Conservation (phyloP, 768 basidiomycete genomes). For the Hortiboletus flavorubellus region DNA sequence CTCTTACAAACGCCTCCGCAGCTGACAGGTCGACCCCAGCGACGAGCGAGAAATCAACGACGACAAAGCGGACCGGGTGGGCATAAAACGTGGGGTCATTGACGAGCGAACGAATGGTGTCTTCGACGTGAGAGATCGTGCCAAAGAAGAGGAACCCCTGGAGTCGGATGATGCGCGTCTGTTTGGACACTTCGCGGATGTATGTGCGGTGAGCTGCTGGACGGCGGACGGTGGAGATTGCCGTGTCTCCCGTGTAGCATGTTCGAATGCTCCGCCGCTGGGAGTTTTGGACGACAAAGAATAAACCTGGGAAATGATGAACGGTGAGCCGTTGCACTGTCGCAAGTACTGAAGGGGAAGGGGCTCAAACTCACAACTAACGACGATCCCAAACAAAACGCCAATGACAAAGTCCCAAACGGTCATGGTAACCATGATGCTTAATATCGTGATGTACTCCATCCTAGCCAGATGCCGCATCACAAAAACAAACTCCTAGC, state of each 20-base stretch:
- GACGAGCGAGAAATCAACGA: slow-evolving; percentile 83
- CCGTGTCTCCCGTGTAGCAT: slow-evolving; percentile 76
- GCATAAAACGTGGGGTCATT: slow-evolving; percentile 66
- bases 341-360: background rate
- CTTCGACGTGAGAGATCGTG: slow-evolving; percentile 88
- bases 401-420: slow-evolving; percentile 93
- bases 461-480: slow-evolving; percentile 37
- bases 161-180: slow-evolving; percentile 82
- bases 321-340: background rate
- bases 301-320: slow-evolving; percentile 54
- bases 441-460: slow-evolving; percentile 80
- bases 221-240: slow-evolving; percentile 87
- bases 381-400: slow-evolving; percentile 86
- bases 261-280: slow-evolving; percentile 80
- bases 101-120: slow-evolving; percentile 73
- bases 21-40: slow-evolving; percentile 92
- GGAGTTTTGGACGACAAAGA: slow-evolving; percentile 97
- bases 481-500: background rate
- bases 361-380: slow-evolving; percentile 62
- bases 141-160: slow-evolving; percentile 96
- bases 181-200: slow-evolving; percentile 87
- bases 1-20: slow-evolving; percentile 90
- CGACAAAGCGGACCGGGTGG: slow-evolving; percentile 83
- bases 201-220: slow-evolving; percentile 86
- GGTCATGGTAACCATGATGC: slow-evolving; percentile 92